A percentile compares a stretch with the other conserved stretches of the same genome.
Conservation (phyloP, 495 filamentous ascomycete species). For the Collariella sp. region DNA sequence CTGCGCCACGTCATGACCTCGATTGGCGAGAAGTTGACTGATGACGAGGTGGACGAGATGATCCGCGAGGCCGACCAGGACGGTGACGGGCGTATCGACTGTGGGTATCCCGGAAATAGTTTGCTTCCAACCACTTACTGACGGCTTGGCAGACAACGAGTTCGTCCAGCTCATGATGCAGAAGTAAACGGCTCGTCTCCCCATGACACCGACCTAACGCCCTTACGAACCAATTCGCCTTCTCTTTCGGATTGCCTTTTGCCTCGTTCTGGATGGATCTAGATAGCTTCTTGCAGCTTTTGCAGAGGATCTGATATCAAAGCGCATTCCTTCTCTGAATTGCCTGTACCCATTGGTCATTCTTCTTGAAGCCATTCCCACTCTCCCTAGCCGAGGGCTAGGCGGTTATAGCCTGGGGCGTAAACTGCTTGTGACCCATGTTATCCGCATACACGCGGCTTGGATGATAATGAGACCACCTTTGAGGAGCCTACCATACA, state of each 20-base stretch:
- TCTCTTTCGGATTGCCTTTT: slow-evolving; percentile 19
- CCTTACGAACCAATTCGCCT: slow-evolving; percentile 10
- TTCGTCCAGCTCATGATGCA: slow-evolving; percentile 99
- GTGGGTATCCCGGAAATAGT: slow-evolving; percentile 40
- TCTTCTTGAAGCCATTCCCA: slow-evolving; percentile 4
- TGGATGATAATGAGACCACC: too few species aligned
- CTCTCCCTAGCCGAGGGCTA: background rate
- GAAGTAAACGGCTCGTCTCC: slow-evolving; percentile 55
- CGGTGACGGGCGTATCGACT: slow-evolving; percentile 93
- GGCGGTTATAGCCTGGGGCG: background rate
- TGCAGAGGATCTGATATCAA: slow-evolving; percentile 13
- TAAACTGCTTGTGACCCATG: background rate
- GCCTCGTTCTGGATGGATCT: slow-evolving; percentile 19
- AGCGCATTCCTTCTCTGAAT: slow-evolving; percentile 10
- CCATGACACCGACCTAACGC: slow-evolving; percentile 3
- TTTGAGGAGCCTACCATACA: too few species aligned
- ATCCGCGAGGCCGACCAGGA: slow-evolving; percentile 99
- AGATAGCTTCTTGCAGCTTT: slow-evolving; percentile 11
- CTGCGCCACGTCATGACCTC: slow-evolving; percentile 99
- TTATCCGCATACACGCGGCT: background rate
- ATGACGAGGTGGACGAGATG: slow-evolving; percentile 99
- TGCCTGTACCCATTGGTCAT: slow-evolving; percentile 5
- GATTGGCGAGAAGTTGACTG: slow-evolving; percentile 98
- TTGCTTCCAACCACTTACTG: slow-evolving; percentile 19
- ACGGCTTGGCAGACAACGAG: slow-evolving; percentile 74